Base-by-base conservation (phyloP, 495 filamentous ascomycete species). In the Aspergillus avenaceus region DNA sequence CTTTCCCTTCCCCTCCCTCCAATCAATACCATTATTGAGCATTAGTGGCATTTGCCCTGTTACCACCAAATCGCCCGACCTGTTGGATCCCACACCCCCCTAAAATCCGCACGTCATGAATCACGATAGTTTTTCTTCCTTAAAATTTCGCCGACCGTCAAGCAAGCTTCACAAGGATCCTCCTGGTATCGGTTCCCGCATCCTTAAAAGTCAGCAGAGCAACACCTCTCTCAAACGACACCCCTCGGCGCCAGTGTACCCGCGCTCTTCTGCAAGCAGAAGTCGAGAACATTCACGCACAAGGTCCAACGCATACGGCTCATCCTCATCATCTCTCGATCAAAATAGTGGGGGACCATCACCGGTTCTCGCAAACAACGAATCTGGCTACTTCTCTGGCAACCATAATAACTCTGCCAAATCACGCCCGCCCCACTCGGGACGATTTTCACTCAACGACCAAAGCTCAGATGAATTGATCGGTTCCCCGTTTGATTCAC, bases 391-490 rank as follows among this genome's bases (percentile, higher is more conserved):
- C 44, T 64, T 64, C 41, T 56, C 58, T 47, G 58, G 62, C 60
- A 60, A 56, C 55, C 47, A 65, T 53, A 58, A 57, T 38, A 26
- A n/a, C n/a, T n/a, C 62, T 45, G 53, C 56, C 51, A 53, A 67
- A 50, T 50, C 61, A 44, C 64, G 72, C 45, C 60, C 71, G 18
- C 65, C 71, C 38, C 62, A 63, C 51, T 57, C 73, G 32, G 65
- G 61, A 26, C 71, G 66, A 23, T 70, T 70, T 45, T 84, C 84
- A 38, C 75, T 87, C 61, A 78, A 75, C 54, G 78, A 80, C 53
- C 78, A 78, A 54, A 77, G 76, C 32, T 81, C 85, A 53, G 84
- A 88, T 72, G 87, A 91, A 69, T 74, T 88, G 49, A 78, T 83
- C 63, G 81, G 83, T 55, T 73, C 80, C 56, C 82, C 85, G 41